Percentiles rank a stretch among this genome's conserved stretches.
phyloP scores from a whole-genome alignment of 192 early-diverging fungal species.

The Funneliformis mosseae region DNA sequence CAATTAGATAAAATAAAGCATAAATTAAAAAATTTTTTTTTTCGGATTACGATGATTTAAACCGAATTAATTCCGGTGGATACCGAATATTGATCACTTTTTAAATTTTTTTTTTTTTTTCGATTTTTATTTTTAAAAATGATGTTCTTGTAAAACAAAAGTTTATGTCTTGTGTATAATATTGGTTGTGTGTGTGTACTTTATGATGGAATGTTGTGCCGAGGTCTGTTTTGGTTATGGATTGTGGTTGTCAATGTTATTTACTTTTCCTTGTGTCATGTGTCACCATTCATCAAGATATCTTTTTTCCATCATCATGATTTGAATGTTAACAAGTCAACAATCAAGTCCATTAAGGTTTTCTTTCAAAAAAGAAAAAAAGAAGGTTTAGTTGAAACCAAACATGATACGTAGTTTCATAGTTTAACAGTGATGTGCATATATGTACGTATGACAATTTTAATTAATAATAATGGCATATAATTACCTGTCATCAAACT shows the following conservation, averaged over 20 bases:
- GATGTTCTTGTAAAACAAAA: neutral
- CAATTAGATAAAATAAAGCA: neutral
- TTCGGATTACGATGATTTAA: neutral
- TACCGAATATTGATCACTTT: neutral
- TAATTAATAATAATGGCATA: neutral
- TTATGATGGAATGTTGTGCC: too few relatives aligned
- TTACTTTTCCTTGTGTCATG: neutral
- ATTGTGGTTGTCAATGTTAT: too few relatives aligned
- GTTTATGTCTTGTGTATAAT: neutral
- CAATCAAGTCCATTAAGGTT: neutral
- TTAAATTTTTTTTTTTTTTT: too few relatives aligned
- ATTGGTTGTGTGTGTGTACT: neutral
- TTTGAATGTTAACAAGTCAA: neutral
- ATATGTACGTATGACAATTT: neutral
- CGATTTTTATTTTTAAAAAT: neutral
- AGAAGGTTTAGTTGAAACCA: neutral
- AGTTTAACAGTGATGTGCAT: neutral
- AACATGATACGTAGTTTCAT: neutral
- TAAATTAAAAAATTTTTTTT: neutral
- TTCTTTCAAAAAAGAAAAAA: neutral
- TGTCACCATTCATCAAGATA: neutral
- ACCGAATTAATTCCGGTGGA: neutral
- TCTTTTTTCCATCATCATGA: neutral
- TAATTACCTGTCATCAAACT: neutral
- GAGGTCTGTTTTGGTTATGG: too few relatives aligned